Base-by-base conservation (phyloP, 257 asterid genomes). In the Solanum phureja region DNA sequence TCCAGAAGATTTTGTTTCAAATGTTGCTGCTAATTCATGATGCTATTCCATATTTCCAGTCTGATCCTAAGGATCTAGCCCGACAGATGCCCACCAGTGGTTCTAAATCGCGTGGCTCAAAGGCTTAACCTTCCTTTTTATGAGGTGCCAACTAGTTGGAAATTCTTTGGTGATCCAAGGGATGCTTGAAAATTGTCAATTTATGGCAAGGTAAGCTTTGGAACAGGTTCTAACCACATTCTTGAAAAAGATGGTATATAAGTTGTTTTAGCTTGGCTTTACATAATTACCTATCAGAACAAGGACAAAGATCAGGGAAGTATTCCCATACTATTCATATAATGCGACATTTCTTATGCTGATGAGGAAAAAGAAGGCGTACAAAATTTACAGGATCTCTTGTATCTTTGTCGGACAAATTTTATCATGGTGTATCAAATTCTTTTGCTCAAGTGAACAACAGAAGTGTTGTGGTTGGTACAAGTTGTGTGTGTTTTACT, bases 91-190 rank as follows among this genome's bases (percentile, higher is more conserved):
- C 24, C 66, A 19, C 11, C 98, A 95, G 98, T 92, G 98, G 98
- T 86, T 83, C 92, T 97, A 62, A 98, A 95, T 87, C 92, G 96
- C 13, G 98, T 97, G 88, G 95, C 99, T 62, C 89, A 93, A 89
- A 93, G 93, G 90, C 91, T 95, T 87, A 89, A 94, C 89, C 96
- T 97, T 88, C 96, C 98, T 6, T 94, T 95, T 87, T 94, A 89
- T 60, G 98, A 94, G 99, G 99, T 97, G 74, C 98, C 99, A 56
- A 95, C 99, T 82, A 98, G 98, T 86, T 97, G 99, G 99, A 95
- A 95, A 87, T 97, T 94, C 90, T 95, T 97, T 49, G 99, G 98
- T 79, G 95, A 97, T 92, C 93, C 96, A 81, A 97, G 94, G 99
- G 98, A 97, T 89, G 98, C 98, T 23, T 95, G 94, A 60, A 91